Base-by-base conservation (phyloP, 306 rosid species). In the Malus fusca region DNA sequence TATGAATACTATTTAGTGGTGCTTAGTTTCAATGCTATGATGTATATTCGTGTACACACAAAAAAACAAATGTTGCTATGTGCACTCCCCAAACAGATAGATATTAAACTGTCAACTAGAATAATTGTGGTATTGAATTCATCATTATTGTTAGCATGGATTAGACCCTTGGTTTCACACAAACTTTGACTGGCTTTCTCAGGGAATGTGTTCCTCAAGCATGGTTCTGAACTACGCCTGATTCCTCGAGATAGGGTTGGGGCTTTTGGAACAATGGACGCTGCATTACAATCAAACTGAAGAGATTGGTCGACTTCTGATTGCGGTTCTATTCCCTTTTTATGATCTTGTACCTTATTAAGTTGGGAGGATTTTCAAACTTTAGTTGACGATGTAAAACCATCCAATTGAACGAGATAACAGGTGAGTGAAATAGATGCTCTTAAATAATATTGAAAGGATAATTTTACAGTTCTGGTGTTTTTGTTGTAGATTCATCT, bases 141-240 rank as follows among this genome's bases (percentile, higher is more conserved):
- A 52, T 73, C 55, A 11, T 21, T 77, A 23, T 61, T 60, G 42
- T 65, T 62, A 18, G 37, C 21, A 23, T 75, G 53, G 26, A 3
- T 31, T 17, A 33, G 44, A 19, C 37, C 30, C 52, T 40, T 44
- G 56, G 43, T 53, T 68, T 44, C 77, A 37, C 48, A 43, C 21
- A 42, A 23, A 5, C 4, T 30, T 65, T 70, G 37, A 42, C 69
- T 68, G 35, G 26, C 60, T 46, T 70, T 60, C 68, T 30, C 75
- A 88, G 92, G 92, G 30, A 88, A 88, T 75, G 89, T 88, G 53
- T 88, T 88, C 81, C 92, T 88, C 59, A 88, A 88, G 77, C 92
- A 88, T 74, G 92, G 92, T 66, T 85, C 89, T 0, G 89, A 88
- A 73, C 77, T 85, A 30, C 92, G 92, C 74, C 85, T 88, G 70